Conservation (phyloP, 257 asterid genomes). For the Nicotiana otophora region DNA sequence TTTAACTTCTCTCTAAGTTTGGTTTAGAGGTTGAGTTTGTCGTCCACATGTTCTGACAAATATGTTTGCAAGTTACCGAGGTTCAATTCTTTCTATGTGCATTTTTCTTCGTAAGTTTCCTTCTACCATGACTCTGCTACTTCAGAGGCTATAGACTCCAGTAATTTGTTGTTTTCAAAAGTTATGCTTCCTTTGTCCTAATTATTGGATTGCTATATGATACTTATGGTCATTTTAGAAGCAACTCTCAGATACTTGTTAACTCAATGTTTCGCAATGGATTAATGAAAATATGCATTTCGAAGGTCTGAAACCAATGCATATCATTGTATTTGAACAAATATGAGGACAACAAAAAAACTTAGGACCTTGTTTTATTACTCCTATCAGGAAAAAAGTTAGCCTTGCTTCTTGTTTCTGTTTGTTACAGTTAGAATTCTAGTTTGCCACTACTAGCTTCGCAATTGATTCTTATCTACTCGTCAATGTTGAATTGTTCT, state of each 20-base stretch:
- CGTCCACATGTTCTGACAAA: background rate
- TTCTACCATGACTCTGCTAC: background rate
- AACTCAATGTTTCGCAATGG: background rate
- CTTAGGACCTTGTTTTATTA: background rate
- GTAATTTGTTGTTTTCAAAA: background rate
- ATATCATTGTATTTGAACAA: background rate
- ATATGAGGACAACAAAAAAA: background rate
- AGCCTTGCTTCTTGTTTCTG: background rate
- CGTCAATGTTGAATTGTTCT: constrained; percentile 20
- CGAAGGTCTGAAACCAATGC: background rate
- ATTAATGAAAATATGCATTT: background rate
- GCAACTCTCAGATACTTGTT: background rate
- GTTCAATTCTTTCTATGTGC: background rate
- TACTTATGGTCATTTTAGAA: background rate
- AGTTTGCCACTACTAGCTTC: background rate
- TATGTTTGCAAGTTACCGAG: background rate
- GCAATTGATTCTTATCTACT: constrained; percentile 17
- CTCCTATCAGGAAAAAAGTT: background rate
- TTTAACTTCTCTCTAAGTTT: background rate
- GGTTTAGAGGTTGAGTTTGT: background rate
- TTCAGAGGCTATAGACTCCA: background rate
- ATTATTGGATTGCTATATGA: background rate
- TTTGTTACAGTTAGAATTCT: background rate
- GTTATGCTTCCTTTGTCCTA: background rate
- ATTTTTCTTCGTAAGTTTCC: background rate